Percentiles rank a stretch among this genome's conserved stretches.
These are phyloP conservation scores for Suillus spraguei DNA, from an alignment of 768 basidiomycete species.

Conservation along the genomic window DNA sequence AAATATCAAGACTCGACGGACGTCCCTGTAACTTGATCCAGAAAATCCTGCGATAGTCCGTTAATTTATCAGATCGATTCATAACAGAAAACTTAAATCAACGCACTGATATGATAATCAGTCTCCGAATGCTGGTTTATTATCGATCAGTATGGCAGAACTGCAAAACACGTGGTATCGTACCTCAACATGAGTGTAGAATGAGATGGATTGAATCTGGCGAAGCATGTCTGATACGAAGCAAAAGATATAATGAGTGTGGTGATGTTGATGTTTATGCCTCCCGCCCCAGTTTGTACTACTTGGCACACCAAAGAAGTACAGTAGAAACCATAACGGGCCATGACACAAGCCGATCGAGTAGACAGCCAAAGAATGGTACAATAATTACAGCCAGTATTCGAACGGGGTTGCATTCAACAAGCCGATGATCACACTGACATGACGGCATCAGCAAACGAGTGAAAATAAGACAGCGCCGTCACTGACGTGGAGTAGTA, in stretches of 20 bases:
- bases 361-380: conserved; percentile 29
- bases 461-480: background rate
- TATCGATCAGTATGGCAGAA: background rate
- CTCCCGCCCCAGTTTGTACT: conserved; percentile 40
- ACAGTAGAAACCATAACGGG: conserved; percentile 39
- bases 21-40: conserved; percentile 45
- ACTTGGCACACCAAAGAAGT: conserved; percentile 29
- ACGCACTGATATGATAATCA: conserved; percentile 28
- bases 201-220: conserved; percentile 1
- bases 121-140: conserved; percentile 24
- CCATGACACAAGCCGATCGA: conserved; percentile 43
- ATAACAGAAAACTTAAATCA: background rate
- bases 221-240: conserved; percentile 38
- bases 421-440: conserved; percentile 43
- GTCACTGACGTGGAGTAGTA: conserved; percentile 31
- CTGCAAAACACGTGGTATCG: too few species aligned
- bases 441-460: conserved; percentile 10
- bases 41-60: conserved; percentile 22
- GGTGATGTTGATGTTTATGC: conserved; percentile 38
- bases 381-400: conserved; percentile 38
- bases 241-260: conserved; percentile 41
- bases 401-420: conserved; percentile 46
- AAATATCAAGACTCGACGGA: conserved; percentile 42
- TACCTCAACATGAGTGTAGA: background rate
- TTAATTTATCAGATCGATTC: background rate